Percentiles rank a stretch among this genome's conserved stretches.
These are phyloP conservation scores for Alternaria sp. DNA, from an alignment of 2,329 filamentous ascomycete genomes.

Conservation along the genomic window DNA sequence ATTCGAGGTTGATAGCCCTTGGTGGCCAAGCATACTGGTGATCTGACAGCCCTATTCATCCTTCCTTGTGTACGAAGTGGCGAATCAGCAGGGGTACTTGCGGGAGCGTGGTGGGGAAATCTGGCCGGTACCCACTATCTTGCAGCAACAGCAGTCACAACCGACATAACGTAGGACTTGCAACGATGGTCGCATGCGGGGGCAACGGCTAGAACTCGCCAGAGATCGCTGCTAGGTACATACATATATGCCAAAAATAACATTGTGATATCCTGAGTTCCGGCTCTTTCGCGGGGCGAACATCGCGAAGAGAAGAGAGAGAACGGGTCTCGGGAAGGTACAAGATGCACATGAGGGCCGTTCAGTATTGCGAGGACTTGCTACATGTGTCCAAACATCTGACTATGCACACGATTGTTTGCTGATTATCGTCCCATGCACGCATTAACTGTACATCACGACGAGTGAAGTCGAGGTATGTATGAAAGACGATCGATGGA, in stretches of 20 bases:
- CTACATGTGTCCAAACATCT: neutral
- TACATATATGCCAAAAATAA: neutral
- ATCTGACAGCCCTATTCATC: neutral
- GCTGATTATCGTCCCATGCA: neutral
- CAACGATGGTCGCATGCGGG: neutral
- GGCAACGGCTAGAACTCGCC: neutral
- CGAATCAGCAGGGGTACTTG: conserved; percentile 1
- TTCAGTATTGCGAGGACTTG: neutral
- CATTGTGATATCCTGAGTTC: neutral
- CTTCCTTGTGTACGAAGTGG: neutral
- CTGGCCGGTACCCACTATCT: neutral
- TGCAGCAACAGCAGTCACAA: neutral
- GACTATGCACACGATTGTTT: neutral
- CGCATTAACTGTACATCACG: neutral
- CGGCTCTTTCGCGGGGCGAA: neutral
- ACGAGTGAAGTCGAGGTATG: no score
- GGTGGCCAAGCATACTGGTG: neutral
- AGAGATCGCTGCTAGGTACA: neutral
- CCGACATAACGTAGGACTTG: neutral
- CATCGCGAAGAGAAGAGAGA: neutral
- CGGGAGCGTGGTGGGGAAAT: neutral
- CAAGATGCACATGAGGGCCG: neutral
- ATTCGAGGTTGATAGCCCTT: neutral
- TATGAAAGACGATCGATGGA: neutral
- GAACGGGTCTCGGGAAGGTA: neutral